Evolutionary conservation across 164 flowering plant species (phyloP), one percentile per base, ranked within the genome.

Genomic region (Buxus sempervirens): DNA sequence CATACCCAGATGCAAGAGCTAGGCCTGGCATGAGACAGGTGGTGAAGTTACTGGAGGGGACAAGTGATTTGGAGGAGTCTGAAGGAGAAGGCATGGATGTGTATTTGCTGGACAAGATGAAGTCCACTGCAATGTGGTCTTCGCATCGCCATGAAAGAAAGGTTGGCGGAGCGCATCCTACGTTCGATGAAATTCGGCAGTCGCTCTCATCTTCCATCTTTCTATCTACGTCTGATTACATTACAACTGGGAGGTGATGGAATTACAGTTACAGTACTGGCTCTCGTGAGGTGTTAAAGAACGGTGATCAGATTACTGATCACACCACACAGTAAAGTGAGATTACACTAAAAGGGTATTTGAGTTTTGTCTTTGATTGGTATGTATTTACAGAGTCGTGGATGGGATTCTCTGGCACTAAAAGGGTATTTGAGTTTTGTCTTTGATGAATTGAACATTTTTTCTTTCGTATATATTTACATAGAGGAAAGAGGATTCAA

Each of bases 1-100:
- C 81, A 0, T 78, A 80, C 62, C 87, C 86, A 0, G 88, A 85
- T 23, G 77, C 83, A 0, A 68, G 28, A 4, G 69, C 73, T 10
- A 69, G 94, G 67, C 91, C 91, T 3, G 81, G 78, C 4, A 88
- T 86, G 87, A 81, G 94, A 61, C 85, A 85, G 67, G 90, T 85
- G 1, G 86, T 82, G 65, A 82, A 84, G 51, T 41, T 83, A 20
- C 79, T 88, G 61, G 88, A 86, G 22, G 83, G 85, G 32, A 75
- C 67, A 62, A 56, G 18, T 27, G 81, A 79, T 70, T 24, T 22
- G 15, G 58, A 38, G 18, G 84, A 78, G 32, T 3, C 26, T 0
- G 75, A 70, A 15, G 72, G 65, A 21, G 87, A 86, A 51, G 83
- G 78, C 7, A 72, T 80, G 77, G 83, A 74, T 9, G 66, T 56